These are phyloP conservation scores for Lumnitzera racemosa DNA, from an alignment of 345 rosid species.

Conservation along the genomic window DNA sequence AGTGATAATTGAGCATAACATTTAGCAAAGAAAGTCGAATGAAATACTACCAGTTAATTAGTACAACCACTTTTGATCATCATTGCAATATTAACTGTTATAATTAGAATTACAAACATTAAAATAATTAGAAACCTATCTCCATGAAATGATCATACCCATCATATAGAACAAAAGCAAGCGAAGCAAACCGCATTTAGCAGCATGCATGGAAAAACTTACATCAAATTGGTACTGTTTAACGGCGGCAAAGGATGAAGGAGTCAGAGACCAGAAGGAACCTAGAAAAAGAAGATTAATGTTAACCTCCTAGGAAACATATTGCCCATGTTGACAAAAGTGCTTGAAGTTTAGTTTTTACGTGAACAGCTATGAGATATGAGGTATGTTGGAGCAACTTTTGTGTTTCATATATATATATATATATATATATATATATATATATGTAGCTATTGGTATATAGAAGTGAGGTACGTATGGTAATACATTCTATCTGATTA, in stretches of 20 bases:
- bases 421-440: not conserved
- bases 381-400: constrained; percentile 1
- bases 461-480: too few species aligned
- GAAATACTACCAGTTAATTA: too few species aligned
- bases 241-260: constrained; percentile 26
- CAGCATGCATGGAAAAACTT: constrained; percentile 3
- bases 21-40: too few species aligned
- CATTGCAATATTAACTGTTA: too few species aligned
- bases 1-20: too few species aligned
- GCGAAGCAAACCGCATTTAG: too few species aligned
- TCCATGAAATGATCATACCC: too few species aligned
- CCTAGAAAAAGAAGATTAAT: constrained; percentile 8
- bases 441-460: not conserved
- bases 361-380: not conserved
- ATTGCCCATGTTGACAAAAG: too few species aligned
- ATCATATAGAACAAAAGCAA: too few species aligned
- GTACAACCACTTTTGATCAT: too few species aligned
- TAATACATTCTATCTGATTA: constrained; percentile 3
- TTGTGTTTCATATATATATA: not conserved
- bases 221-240: constrained; percentile 44
- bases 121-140: not conserved
- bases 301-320: constrained; percentile 7
- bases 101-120: not conserved
- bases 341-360: not conserved
- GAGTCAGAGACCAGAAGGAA: constrained; percentile 12